Percentiles rank a stretch among this genome's conserved stretches.
phyloP scores from a whole-genome alignment of 2,329 filamentous ascomycete species.

The Epichloe elymi region DNA sequence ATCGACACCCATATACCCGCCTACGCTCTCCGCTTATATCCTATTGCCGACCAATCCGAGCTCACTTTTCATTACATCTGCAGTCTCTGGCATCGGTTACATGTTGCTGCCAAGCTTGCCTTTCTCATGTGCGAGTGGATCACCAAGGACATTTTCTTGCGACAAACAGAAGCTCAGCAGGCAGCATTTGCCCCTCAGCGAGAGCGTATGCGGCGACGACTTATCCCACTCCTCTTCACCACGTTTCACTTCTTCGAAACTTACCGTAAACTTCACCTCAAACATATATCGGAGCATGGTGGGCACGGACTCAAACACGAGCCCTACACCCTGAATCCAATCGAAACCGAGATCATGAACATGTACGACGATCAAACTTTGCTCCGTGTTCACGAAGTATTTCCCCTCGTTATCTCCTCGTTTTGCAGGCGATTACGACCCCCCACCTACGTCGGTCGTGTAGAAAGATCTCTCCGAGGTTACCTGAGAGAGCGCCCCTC shows the following conservation, averaged over 20 bases:
- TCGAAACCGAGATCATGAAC: slow-evolving; percentile 47
- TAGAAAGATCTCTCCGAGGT: slow-evolving; percentile 49
- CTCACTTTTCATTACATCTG: slow-evolving; percentile 49
- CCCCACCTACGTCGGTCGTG: slow-evolving; percentile 49
- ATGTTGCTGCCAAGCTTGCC: slow-evolving; percentile 50
- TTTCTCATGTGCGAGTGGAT: slow-evolving; percentile 51
- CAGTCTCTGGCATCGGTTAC: slow-evolving; percentile 51
- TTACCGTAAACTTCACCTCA: slow-evolving; percentile 44
- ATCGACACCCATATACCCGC: slow-evolving; percentile 45
- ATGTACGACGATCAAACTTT: slow-evolving; percentile 53
- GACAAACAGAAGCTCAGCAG: slow-evolving; percentile 40
- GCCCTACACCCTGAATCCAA: slow-evolving; percentile 48
- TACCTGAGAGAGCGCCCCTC: slow-evolving; percentile 49
- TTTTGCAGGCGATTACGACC: slow-evolving; percentile 50
- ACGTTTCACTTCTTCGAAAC: slow-evolving; percentile 57
- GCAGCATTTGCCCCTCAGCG: slow-evolving; percentile 46
- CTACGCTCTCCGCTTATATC: slow-evolving; percentile 48
- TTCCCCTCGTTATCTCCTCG: slow-evolving; percentile 50
- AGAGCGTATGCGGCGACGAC: slow-evolving; percentile 49
- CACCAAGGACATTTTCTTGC: slow-evolving; percentile 50
- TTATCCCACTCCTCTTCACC: slow-evolving; percentile 51
- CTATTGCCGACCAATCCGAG: slow-evolving; percentile 30
- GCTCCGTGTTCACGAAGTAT: slow-evolving; percentile 49
- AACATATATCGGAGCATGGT: slow-evolving; percentile 39
- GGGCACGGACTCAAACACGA: slow-evolving; percentile 36